Conservation (phyloP, 371 early-diverging fungal genomes). For the Mortierella sp. region DNA sequence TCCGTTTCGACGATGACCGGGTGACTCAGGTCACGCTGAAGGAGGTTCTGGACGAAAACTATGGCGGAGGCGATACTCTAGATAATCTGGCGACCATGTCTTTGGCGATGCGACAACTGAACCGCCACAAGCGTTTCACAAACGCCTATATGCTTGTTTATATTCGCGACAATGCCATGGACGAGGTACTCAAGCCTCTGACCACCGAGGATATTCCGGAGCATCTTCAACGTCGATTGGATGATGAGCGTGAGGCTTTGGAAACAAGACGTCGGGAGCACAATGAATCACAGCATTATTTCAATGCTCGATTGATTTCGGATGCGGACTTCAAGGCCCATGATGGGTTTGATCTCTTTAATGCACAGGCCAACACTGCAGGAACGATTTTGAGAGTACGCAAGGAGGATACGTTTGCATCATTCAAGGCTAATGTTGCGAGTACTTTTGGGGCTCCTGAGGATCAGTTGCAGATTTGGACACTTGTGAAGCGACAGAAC, state of each 20-base stretch:
- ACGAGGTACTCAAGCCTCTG: slow-evolving; percentile 74
- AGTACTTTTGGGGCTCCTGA: slow-evolving; percentile 57
- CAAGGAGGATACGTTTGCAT: slow-evolving; percentile 61
- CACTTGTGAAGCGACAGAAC: slow-evolving; percentile 79
- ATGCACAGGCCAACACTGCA: slow-evolving; percentile 46
- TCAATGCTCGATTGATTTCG: slow-evolving; percentile 39
- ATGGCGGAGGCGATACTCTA: slow-evolving; percentile 70
- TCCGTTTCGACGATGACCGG: slow-evolving; percentile 96
- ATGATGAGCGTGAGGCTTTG: slow-evolving; percentile 1
- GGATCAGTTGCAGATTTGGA: slow-evolving; percentile 82
- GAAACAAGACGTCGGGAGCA: slow-evolving; percentile 12
- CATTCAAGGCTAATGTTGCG: slow-evolving; percentile 61
- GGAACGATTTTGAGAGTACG: slow-evolving; percentile 54
- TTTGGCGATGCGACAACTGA: slow-evolving; percentile 21
- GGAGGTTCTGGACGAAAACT: slow-evolving; percentile 95
- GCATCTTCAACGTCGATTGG: slow-evolving; percentile 69
- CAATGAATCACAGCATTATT: slow-evolving; percentile 6
- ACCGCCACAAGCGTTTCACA: slow-evolving; percentile 75
- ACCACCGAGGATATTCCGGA: slow-evolving; percentile 75
- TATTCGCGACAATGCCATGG: slow-evolving; percentile 78
- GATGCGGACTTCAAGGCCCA: slow-evolving; percentile 66
- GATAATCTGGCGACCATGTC: slow-evolving; percentile 54
- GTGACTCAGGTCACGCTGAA: slow-evolving; percentile 84
- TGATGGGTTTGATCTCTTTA: slow-evolving; percentile 82
- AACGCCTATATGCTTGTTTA: slow-evolving; percentile 98